Conservation (phyloP, 345 rosid genomes). For the Cardamine chenopodiifolia region DNA sequence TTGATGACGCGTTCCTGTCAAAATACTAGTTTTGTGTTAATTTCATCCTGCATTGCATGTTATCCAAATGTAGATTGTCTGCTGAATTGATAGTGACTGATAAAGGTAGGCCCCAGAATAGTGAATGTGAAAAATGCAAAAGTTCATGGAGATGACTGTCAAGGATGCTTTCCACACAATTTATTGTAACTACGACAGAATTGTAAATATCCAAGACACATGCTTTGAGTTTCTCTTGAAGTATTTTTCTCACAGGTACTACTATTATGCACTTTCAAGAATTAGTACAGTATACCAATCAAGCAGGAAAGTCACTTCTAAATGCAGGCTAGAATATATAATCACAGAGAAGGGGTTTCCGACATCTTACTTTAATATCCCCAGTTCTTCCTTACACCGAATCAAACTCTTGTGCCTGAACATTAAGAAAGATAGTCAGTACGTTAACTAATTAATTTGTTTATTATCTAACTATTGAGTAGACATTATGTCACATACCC, state of each 20-base stretch:
- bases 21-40: slow-evolving; percentile 37
- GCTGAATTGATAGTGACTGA: slow-evolving; percentile 6
- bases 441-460: background rate
- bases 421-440: slow-evolving; percentile 32
- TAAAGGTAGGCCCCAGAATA: slow-evolving; percentile 4
- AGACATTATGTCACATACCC: slow-evolving; percentile 56
- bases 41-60: slow-evolving; percentile 47
- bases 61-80: slow-evolving; percentile 4
- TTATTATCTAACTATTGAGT: slow-evolving; percentile 11
- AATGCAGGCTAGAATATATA: slow-evolving; percentile 20
- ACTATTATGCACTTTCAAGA: slow-evolving; percentile 16
- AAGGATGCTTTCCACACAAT: slow-evolving; percentile 15
- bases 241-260: slow-evolving; percentile 16
- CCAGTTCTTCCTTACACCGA: slow-evolving; percentile 68
- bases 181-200: background rate
- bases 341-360: slow-evolving; percentile 20
- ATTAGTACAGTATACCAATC: slow-evolving; percentile 22
- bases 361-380: slow-evolving; percentile 61
- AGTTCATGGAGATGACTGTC: slow-evolving; percentile 13
- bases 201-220: background rate
- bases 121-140: slow-evolving; percentile 18
- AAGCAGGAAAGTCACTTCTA: slow-evolving; percentile 2
- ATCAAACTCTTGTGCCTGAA: slow-evolving; percentile 73
- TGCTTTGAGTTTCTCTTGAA: slow-evolving; percentile 18
- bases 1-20: slow-evolving; percentile 47